Percentiles rank a stretch among this genome's conserved stretches.
Evolutionary conservation across 768 basidiomycete genomes (phyloP).

Genomic region (Hemileccinum rubropunctum): DNA sequence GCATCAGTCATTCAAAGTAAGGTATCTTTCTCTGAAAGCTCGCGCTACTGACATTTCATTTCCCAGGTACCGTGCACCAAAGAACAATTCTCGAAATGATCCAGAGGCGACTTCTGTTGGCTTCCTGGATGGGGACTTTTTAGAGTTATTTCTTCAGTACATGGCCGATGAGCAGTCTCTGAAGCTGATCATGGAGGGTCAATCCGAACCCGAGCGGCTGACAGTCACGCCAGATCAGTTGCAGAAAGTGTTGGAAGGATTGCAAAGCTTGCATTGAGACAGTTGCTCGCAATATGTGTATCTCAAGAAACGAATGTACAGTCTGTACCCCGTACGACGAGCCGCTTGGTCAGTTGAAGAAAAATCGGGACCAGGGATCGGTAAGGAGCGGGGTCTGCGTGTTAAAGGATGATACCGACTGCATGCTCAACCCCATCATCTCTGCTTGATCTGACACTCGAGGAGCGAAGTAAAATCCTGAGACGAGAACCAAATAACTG

Average conservation of each 20-base stretch:
- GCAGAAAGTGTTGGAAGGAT: slow-evolving; percentile 43
- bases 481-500: slow-evolving; percentile 87
- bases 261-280: slow-evolving; percentile 55
- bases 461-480: slow-evolving; percentile 93
- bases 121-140: slow-evolving; percentile 86
- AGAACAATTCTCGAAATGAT: slow-evolving; percentile 52
- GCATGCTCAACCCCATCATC: slow-evolving; percentile 3
- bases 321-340: slow-evolving; percentile 6
- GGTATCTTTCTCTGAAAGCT: slow-evolving; percentile 8
- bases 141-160: slow-evolving; percentile 62
- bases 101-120: slow-evolving; percentile 57
- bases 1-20: slow-evolving; percentile 60
- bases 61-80: slow-evolving; percentile 68
- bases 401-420: slow-evolving; percentile 4
- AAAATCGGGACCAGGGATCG: slow-evolving; percentile 12
- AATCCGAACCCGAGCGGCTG: slow-evolving; percentile 57
- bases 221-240: slow-evolving; percentile 37
- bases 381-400: slow-evolving; percentile 8
- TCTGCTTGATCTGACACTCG: slow-evolving; percentile 24
- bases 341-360: slow-evolving; percentile 1
- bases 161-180: slow-evolving; percentile 39
- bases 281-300: slow-evolving; percentile 9
- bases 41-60: slow-evolving; percentile 1
- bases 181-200: slow-evolving; percentile 55
- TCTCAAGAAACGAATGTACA: slow-evolving; percentile 18